phyloP scores from a whole-genome alignment of 2,329 filamentous ascomycete genomes.

The Stylonectria norvegica region DNA sequence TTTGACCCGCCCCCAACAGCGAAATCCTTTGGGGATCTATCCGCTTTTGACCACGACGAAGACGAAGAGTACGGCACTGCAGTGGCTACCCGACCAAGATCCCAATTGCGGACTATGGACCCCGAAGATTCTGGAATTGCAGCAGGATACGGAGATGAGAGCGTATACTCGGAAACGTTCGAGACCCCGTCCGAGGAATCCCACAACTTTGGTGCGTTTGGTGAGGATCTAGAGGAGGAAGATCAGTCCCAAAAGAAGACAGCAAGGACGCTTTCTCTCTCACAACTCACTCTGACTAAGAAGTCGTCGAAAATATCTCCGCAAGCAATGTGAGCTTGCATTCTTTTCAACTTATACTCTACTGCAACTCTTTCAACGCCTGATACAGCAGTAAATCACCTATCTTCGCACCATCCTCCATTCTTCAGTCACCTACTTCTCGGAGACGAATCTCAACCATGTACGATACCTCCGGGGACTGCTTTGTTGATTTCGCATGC shows the following conservation, averaged over 20 bases:
- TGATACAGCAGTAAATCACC: too few species aligned
- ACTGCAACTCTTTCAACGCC: too few species aligned
- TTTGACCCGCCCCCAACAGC: constrained; percentile 33
- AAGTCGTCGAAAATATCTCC: too few species aligned
- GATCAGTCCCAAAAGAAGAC: constrained; percentile 47
- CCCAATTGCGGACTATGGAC: constrained; percentile 20
- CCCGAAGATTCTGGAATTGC: constrained; percentile 38
- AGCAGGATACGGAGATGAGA: constrained; percentile 38
- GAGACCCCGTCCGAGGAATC: constrained; percentile 51
- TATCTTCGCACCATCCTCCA: too few species aligned
- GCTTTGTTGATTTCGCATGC: too few species aligned
- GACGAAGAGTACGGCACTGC: constrained; percentile 34
- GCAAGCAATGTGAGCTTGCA: too few species aligned
- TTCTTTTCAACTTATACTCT: too few species aligned
- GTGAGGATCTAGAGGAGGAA: constrained; percentile 42
- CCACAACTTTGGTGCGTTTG: constrained; percentile 39
- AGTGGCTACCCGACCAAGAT: constrained; percentile 12
- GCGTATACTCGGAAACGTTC: constrained; percentile 47
- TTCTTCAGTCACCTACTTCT: not conserved
- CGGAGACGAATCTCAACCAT: not conserved
- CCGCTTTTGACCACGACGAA: constrained; percentile 43
- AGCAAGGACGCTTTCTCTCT: constrained; percentile 62
- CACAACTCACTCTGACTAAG: constrained; percentile 51
- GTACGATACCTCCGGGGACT: constrained; percentile 12
- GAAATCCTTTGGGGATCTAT: constrained; percentile 36